These are phyloP conservation scores for Ganoderma meredithae DNA, from an alignment of 1,284 basidiomycete species.

Conservation along the genomic window DNA sequence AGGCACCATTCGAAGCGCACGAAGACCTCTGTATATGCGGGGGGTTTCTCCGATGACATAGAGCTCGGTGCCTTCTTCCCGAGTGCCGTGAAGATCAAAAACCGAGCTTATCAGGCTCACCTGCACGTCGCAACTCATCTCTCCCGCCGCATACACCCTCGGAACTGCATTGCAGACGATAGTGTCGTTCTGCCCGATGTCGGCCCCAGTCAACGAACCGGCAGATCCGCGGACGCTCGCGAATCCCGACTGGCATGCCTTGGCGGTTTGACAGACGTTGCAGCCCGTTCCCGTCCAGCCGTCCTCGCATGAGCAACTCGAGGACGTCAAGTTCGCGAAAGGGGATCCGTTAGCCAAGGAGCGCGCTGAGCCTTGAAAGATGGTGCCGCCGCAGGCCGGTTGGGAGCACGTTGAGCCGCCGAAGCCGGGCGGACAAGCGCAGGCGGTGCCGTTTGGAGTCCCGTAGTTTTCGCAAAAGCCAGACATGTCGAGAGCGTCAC, in stretches of 20 bases:
- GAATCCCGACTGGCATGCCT: conserved; percentile 68
- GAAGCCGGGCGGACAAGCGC: conserved; percentile 81
- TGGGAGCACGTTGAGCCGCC: conserved; percentile 74
- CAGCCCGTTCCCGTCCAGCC: conserved; percentile 85
- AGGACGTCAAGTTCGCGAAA: conserved; percentile 66
- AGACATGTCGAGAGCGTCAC: conserved; percentile 20
- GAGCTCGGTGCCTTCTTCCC: background rate
- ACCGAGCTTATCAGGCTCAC: conserved; percentile 50
- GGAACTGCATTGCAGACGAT: conserved; percentile 69
- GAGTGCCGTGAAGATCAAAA: background rate
- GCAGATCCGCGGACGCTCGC: conserved; percentile 47
- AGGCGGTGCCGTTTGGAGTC: conserved; percentile 57
- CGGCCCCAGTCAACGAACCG: conserved; percentile 27
- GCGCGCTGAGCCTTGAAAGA: conserved; percentile 74
- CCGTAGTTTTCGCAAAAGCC: conserved; percentile 77
- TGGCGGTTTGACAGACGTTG: conserved; percentile 72
- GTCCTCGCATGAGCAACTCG: conserved; percentile 65
- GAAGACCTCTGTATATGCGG: background rate
- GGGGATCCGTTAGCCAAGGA: conserved; percentile 52
- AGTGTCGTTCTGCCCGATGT: conserved; percentile 57
- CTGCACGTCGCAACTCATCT: conserved; percentile 79
- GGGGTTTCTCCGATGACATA: background rate
- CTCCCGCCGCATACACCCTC: conserved; percentile 68
- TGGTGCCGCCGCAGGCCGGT: conserved; percentile 79
- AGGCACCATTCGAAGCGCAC: background rate